These are phyloP conservation scores for Thielaviopsis euricoi DNA, from an alignment of 2,329 filamentous ascomycete species.

Conservation along the genomic window DNA sequence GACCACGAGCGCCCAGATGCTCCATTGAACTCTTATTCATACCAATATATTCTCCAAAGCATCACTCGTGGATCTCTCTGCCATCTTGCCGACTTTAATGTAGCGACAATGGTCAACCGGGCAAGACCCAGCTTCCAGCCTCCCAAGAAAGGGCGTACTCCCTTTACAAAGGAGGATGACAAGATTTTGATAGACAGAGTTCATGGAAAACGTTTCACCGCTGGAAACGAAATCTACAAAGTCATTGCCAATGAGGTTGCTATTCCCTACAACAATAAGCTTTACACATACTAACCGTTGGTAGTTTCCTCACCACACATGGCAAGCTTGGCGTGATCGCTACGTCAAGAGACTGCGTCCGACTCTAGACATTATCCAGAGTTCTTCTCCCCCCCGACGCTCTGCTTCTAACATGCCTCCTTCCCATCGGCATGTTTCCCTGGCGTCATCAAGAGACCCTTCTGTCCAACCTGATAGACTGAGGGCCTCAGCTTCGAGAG, in stretches of 20 bases:
- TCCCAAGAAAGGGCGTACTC: constrained; percentile 24
- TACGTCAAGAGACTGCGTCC: constrained; percentile 35
- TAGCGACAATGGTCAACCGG: constrained; percentile 29
- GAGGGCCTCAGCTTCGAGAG: not conserved
- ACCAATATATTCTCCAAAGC: constrained; percentile 1
- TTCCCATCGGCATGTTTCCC: not conserved
- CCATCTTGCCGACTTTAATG: not conserved
- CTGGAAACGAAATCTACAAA: constrained; percentile 45
- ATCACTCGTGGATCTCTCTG: not conserved
- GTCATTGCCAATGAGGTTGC: constrained; percentile 34
- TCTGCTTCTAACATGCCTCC: not conserved
- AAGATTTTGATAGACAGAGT: constrained; percentile 39
- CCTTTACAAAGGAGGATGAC: constrained; percentile 46
- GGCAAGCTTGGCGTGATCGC: constrained; percentile 52
- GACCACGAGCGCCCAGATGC: constrained; percentile 28
- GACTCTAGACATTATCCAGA: not conserved
- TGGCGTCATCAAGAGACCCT: not conserved
- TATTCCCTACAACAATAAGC: not conserved
- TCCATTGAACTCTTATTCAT: constrained; percentile 29
- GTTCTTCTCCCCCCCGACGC: not conserved
- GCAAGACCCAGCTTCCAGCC: constrained; percentile 28
- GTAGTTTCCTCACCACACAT: constrained; percentile 45
- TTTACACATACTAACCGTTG: not conserved
- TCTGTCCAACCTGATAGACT: not conserved
- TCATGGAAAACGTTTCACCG: constrained; percentile 22